Conservation (phyloP, 495 filamentous ascomycete genomes). For the Pyronema domesticum region DNA sequence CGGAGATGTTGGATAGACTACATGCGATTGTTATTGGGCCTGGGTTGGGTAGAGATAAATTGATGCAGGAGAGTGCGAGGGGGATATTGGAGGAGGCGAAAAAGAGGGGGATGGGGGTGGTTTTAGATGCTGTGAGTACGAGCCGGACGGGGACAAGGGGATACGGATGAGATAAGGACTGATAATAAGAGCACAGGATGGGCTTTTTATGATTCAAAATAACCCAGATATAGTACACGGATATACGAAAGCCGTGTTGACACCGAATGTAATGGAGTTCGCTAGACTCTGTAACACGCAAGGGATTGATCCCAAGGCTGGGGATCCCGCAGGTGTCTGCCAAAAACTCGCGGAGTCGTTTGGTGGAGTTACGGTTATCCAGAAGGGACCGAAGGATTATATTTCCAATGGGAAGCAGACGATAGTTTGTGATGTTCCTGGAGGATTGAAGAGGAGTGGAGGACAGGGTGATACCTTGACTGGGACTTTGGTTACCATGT, state of each 20-base stretch:
- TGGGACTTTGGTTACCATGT: constrained; percentile 67
- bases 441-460: constrained; percentile 76
- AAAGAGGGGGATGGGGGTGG: constrained; percentile 54
- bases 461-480: constrained; percentile 95
- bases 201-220: constrained; percentile 55
- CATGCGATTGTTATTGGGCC: constrained; percentile 92
- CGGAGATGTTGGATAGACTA: constrained; percentile 64
- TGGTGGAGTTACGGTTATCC: constrained; percentile 74
- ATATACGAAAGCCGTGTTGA: constrained; percentile 72
- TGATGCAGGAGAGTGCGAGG: constrained; percentile 77
- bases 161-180: neutral
- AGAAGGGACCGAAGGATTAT: constrained; percentile 74
- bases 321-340: constrained; percentile 41
- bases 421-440: constrained; percentile 51
- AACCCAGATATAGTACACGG: constrained; percentile 61
- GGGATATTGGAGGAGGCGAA: constrained; percentile 65
- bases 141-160: neutral
- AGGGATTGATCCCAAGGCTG: constrained; percentile 29
- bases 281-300: constrained; percentile 51
- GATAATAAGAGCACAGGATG: constrained; percentile 42
- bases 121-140: constrained; percentile 51
- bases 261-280: constrained; percentile 91
- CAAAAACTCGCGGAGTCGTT: constrained; percentile 56
- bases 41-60: constrained; percentile 68
- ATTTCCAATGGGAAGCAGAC: constrained; percentile 69